Conservation (phyloP, 306 rosid species). For the Oemleria cerasiformis region DNA sequence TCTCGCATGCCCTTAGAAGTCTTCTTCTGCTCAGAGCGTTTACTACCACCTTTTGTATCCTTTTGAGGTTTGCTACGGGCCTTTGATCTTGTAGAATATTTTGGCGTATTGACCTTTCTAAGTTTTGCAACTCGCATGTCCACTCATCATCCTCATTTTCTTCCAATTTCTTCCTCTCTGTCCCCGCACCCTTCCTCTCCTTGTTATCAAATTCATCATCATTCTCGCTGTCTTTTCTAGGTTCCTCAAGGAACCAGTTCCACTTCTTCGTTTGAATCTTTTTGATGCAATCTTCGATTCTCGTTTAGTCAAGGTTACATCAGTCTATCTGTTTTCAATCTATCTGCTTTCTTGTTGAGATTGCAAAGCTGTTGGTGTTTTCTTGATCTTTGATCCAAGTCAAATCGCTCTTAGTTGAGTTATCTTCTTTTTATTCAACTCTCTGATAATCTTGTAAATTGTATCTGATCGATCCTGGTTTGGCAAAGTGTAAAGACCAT, state of each 20-base stretch:
- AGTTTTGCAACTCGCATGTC: constrained; percentile 53
- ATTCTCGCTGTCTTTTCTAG: constrained; percentile 35
- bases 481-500: no score
- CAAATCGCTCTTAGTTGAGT: no score
- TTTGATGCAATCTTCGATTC: no score
- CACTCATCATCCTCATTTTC: constrained; percentile 57
- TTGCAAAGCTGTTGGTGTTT: no score
- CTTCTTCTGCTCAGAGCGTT: constrained; percentile 36
- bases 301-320: no score
- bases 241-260: constrained; percentile 84
- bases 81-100: constrained; percentile 63
- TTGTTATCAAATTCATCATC: constrained; percentile 39
- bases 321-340: no score
- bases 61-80: constrained; percentile 21
- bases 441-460: no score
- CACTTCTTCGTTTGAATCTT: constrained; percentile 54
- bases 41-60: constrained; percentile 27
- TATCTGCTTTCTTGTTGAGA: no score
- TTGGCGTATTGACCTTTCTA: constrained; percentile 39
- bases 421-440: no score
- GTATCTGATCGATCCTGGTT: no score
- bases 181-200: constrained; percentile 22
- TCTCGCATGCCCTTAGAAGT: constrained; percentile 24
- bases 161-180: constrained; percentile 43
- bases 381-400: no score